phyloP scores from a whole-genome alignment of 305 asterid species.

The Rubia peregrina region DNA sequence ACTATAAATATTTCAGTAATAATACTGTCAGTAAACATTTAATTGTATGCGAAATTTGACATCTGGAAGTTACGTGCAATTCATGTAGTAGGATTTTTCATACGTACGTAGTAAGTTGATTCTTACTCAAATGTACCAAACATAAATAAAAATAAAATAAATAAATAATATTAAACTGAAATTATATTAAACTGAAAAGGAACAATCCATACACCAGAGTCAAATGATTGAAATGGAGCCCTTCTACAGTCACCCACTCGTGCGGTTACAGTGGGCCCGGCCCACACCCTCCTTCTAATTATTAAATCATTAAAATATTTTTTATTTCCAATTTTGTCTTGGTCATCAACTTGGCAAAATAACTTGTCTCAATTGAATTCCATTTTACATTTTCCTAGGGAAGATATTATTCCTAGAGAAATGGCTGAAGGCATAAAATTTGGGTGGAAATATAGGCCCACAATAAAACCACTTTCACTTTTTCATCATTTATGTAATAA shows the following conservation, averaged over 20 bases:
- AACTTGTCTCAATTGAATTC: background rate
- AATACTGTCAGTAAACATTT: too few species aligned
- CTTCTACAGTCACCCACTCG: conserved; percentile 3
- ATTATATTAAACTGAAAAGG: too few species aligned
- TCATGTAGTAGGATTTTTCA: too few species aligned
- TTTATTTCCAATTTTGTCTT: background rate
- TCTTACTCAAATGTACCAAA: too few species aligned
- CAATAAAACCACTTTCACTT: background rate
- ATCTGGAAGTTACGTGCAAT: too few species aligned
- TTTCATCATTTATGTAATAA: background rate
- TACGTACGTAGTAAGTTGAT: too few species aligned
- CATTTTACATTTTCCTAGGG: background rate
- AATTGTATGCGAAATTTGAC: too few species aligned
- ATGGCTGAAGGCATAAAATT: background rate
- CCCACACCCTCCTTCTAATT: background rate
- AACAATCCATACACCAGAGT: too few species aligned
- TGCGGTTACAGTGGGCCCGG: conserved; percentile 8
- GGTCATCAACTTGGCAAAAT: background rate
- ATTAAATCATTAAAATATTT: too few species aligned
- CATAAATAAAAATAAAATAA: too few species aligned
- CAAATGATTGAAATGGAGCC: background rate
- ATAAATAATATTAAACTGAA: too few species aligned
- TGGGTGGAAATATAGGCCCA: conserved; percentile 1
- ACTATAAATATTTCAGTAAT: too few species aligned
- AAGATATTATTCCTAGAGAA: background rate